A percentile compares a stretch with the other conserved stretches of the same genome.
Evolutionary conservation across 1,284 basidiomycete species (phyloP).

Genomic region (Sanghuangporus weigelae): DNA sequence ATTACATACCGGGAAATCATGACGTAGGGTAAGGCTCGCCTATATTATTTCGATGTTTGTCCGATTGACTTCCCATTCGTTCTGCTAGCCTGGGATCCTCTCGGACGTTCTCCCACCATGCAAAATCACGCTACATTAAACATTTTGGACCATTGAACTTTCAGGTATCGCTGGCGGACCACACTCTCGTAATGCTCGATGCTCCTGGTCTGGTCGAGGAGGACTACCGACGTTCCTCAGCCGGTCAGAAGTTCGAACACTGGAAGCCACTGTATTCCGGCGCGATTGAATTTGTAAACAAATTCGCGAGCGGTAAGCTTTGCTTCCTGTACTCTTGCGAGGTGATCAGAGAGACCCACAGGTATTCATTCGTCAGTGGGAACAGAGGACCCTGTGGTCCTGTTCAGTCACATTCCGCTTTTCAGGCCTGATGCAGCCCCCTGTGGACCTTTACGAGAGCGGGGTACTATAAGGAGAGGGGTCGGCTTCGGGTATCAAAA

Average conservation of each 20-base stretch:
- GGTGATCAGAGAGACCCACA: neutral
- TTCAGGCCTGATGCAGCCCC: constrained; percentile 60
- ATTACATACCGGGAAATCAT: constrained; percentile 83
- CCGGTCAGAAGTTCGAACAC: constrained; percentile 43
- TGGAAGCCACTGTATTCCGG: constrained; percentile 62
- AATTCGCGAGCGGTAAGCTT: constrained; percentile 42
- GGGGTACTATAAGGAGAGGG: constrained; percentile 65
- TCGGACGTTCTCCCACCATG: constrained; percentile 47
- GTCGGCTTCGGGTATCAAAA: constrained; percentile 82
- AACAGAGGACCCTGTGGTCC: constrained; percentile 45
- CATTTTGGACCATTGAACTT: constrained; percentile 65
- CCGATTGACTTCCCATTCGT: neutral
- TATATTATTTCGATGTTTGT: neutral
- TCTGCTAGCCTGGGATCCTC: constrained; percentile 51
- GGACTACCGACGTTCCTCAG: constrained; percentile 62
- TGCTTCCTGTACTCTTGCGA: constrained; percentile 11
- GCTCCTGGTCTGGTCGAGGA: constrained; percentile 74
- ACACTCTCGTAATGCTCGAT: constrained; percentile 71
- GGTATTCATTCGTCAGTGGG: constrained; percentile 15
- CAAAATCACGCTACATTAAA: constrained; percentile 56
- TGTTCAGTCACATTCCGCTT: constrained; percentile 82
- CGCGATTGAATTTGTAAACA: constrained; percentile 67
- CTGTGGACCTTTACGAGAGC: constrained; percentile 76
- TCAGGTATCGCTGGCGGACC: constrained; percentile 52
- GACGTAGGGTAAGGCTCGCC: constrained; percentile 60